phyloP scores from a whole-genome alignment of 208 protist species.

The Phytomonas sp. region DNA sequence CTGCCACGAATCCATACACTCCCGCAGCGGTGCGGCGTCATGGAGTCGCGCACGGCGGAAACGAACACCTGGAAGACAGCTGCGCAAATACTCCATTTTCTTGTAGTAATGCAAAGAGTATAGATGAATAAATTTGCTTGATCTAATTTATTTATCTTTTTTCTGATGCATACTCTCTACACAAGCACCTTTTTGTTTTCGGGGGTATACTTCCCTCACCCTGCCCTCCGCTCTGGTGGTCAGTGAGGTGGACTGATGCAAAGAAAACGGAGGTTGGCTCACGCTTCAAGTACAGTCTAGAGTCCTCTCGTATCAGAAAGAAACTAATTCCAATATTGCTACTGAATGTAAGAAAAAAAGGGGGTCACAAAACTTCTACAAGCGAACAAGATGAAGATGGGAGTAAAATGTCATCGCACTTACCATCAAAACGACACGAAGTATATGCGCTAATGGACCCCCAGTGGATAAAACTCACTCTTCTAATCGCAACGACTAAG shows the following conservation, averaged over 20 bases:
- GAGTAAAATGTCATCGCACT: not conserved
- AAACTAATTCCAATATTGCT: not conserved
- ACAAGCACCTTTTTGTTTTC: not conserved
- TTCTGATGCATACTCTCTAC: not conserved
- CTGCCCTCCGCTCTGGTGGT: not conserved
- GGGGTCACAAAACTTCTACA: not conserved
- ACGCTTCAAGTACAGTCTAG: not conserved
- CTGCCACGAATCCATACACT: constrained; percentile 30
- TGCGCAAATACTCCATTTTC: not conserved
- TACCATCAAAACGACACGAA: not conserved
- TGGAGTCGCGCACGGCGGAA: constrained; percentile 35
- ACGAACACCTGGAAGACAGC: constrained; percentile 23
- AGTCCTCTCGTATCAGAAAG: not conserved
- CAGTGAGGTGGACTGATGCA: not conserved
- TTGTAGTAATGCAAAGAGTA: not conserved
- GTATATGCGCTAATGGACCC: not conserved
- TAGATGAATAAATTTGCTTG: not conserved
- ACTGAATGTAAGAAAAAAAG: not conserved
- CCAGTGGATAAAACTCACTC: not conserved
- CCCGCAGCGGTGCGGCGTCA: constrained; percentile 29
- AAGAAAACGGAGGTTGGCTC: not conserved
- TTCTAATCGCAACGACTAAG: not conserved
- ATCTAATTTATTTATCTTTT: not conserved
- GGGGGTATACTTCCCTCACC: not conserved
- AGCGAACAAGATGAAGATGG: not conserved